Base-by-base conservation (phyloP, 2,329 filamentous ascomycete species). In the Periconia sp. region DNA sequence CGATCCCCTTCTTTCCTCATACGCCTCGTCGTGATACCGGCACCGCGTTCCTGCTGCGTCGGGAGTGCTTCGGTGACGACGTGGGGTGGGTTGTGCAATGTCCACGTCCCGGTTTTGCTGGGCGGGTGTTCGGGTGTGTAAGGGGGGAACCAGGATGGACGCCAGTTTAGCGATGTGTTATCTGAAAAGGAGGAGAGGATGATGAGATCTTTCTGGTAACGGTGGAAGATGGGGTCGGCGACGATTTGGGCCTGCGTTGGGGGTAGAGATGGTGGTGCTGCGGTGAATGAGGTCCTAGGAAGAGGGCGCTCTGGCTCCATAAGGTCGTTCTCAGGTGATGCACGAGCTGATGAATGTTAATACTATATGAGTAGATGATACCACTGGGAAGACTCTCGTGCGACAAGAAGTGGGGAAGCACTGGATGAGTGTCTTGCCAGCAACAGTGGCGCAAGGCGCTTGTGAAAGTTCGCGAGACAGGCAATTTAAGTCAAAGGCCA, bases 11-110 rank as follows among this genome's bases (percentile, higher is more conserved):
- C 10, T 2, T 45, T 31, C 9, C 68, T 54, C 56, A 65, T 61
- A 1, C 66, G 57, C 1, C 68, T 64, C 13, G 65, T 70, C 40
- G 57, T 62, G 7, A 59, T 41, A 11, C 55, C 49, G 3, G 44
- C 37, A 1, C 51, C 53, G 5, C 15, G 14, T 11, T 18, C 8
- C n/a, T n/a, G 1, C 19, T 10, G 15, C 35, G n/a, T 31, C 1
- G 62, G 61, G 1, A 70, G 49, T 2, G 41, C 48, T 27, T 67
- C 63, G 2, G 65, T 68, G 17, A 70, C 63, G 11, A 70, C 63
- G 19, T 69, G 55, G 1, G 66, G 68, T 3, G 69, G 68, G 33
- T 66, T 70, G 18, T 68, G 62, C 17, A 70, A 50, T 1, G 64
- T 66, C 69, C 69, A 72, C 41, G 57, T 53, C 0, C n/a, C 15